Evolutionary conservation across 495 filamentous ascomycete genomes (phyloP), one percentile per base, ranked within the genome.

Genomic region (Articulospora tetracladia): DNA sequence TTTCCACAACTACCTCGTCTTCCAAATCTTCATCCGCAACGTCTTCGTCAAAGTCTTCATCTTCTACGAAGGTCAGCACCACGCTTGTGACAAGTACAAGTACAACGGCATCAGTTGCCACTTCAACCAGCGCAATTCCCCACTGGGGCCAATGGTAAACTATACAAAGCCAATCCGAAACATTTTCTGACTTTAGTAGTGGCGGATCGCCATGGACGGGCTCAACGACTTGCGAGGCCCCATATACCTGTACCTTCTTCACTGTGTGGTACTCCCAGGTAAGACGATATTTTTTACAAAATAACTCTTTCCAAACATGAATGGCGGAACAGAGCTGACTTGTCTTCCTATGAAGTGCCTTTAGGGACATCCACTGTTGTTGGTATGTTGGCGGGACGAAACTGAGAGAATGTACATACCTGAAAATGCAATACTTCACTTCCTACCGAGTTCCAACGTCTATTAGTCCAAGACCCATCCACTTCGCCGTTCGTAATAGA

Each of bases 211-310:
- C 17, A 11, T 47, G 32, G 44, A 11, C 59, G 74, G 34, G 66
- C 71, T n/a, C 36, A 53, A 17, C 46, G 72, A n/a, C 61, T 69
- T 1, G 70, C 55, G 51, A 24, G 10, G 15, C 67, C 72, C 22
- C 69, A 72, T 24, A 68, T 64, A 1, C 78, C 76, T 0, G 75
- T 85, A 64, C 85, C 85, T 71, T 80, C 77, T 58, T 71, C 77
- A 15, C 56, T 74, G 1, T 67, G 83, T 22, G 78, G 84, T 62
- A 82, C 81, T 53, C 51, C 34, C 51, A 53, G 13, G 70, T 71
- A 28, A 68, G 74, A 32, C 76, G 78, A 8, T 67, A 72, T 3
- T 68, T n/a, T n/a, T n/a, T n/a, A n/a, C n/a, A n/a, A n/a, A n/a
- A n/a, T n/a, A n/a, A n/a, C n/a, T n/a, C n/a, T n/a, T n/a, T n/a